Evolutionary conservation across 352 stramenopile genomes (phyloP).

Genomic region (Globisporangium acanthophoron): DNA sequence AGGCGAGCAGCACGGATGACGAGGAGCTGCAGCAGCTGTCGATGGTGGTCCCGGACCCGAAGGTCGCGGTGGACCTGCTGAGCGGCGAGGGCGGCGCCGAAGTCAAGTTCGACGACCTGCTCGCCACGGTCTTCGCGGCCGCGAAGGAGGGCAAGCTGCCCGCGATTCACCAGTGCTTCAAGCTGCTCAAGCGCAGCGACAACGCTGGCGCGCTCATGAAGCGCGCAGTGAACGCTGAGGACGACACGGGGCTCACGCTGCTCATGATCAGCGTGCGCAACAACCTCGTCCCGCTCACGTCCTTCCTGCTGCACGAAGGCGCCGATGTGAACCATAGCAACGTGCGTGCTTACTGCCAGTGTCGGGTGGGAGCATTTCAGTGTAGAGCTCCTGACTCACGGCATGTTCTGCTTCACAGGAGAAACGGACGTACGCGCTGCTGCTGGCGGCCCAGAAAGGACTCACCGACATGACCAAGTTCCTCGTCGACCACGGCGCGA

Average conservation of each 20-base stretch:
- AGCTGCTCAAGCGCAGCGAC: constrained; percentile 42
- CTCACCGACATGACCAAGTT: constrained; percentile 67
- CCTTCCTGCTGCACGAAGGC: constrained; percentile 57
- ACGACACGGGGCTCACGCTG: constrained; percentile 77
- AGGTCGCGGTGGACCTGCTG: constrained; percentile 14
- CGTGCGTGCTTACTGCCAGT: constrained; percentile 25
- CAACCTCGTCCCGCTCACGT: constrained; percentile 49
- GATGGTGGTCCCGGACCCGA: constrained; percentile 44
- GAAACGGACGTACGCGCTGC: constrained; percentile 71
- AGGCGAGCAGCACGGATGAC: constrained; percentile 74
- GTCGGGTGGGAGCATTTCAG: too few relatives aligned
- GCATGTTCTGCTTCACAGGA: constrained; percentile 24
- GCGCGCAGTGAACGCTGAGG: constrained; percentile 48
- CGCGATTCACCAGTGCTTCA: constrained; percentile 55
- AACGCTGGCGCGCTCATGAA: constrained; percentile 46
- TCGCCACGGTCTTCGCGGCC: constrained; percentile 51
- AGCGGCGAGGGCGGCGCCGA: constrained; percentile 34
- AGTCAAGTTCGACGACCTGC: constrained; percentile 58
- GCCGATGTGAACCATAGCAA: constrained; percentile 81
- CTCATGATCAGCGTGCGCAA: constrained; percentile 77
- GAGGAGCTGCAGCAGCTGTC: constrained; percentile 71
- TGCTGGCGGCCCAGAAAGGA: constrained; percentile 82
- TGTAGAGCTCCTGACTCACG: too few relatives aligned
- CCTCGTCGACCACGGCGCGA: constrained; percentile 55
- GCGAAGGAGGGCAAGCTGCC: constrained; percentile 42